Evolutionary conservation across 208 protist genomes (phyloP), one percentile per base, ranked within the genome.

Genomic region (Wallacemonas collosoma): DNA sequence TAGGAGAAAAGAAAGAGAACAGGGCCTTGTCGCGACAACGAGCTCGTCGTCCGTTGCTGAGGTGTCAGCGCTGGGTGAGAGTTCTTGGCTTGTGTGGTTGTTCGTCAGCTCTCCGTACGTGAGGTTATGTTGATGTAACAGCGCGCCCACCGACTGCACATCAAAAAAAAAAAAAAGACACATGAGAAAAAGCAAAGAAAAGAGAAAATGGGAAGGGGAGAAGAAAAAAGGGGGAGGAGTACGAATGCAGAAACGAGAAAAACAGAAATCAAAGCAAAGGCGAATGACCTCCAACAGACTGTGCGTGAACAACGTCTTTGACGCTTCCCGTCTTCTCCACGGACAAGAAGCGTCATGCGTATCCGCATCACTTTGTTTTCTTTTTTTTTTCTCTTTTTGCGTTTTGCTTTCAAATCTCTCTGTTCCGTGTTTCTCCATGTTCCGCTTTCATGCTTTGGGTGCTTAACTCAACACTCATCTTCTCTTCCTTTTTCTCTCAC

Each of bases 211-310:
- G 26, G 26, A 26, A 26, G 26, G 26, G 26, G 53, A 70, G 1
- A 47, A 62, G 69, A 50, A 69, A 70, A 55, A 50, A 43, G 56
- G 7, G 56, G 56, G 56, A 62, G 26, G 17, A 58, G 54, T 58
- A 58, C 35, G 1, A 58, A 44, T 39, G 36, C 7, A 50, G 50
- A 65, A 68, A 70, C 26, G 26, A 26, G 26, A 26, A 38, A 44
- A 65, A 65, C n/a, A 60, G 17, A 17, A 69, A 75, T 39, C 43
- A 70, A 53, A 69, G n/a, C 8, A 62, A 73, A 26, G 53, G 55
- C 17, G 48, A 12, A 14, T 35, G 45, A 50, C 0, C 45, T 50
- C 45, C 45, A 50, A 6, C 45, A 12, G 8, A 50, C 45, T 50
- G 8, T 50, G 45, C 45, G 45, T 12, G 38, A 12, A 55, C 40